Evolutionary conservation across 83 land plant genomes (phyloP), one percentile per base, ranked within the genome.

Genomic region (Picea abies): DNA sequence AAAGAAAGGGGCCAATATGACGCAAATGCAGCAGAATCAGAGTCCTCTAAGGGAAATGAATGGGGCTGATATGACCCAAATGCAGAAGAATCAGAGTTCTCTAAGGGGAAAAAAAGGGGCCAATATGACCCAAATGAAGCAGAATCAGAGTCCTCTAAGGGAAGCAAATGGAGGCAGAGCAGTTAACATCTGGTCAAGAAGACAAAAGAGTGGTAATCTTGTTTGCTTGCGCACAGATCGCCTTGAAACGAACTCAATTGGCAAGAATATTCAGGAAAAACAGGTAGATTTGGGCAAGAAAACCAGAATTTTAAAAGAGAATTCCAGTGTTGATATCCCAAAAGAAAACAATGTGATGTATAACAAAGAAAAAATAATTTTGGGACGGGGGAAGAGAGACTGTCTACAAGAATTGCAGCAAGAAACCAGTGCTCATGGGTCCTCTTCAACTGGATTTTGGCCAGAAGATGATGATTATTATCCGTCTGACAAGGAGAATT

Each of bases 101-200:
- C 60, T 56, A 56, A 73, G 66, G 79, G 68, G 5, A 22, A 4
- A 63, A 47, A 11, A 4, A 22, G 77, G 67, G 44, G 52, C 41
- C 35, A 67, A 37, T 63, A 22, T 81, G 29, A 23, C 29, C 78
- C 7, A 61, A 76, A 52, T 19, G 47, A 65, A 47, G 58, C 66
- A 83, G 52, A 71, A 86, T 78, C 47, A 80, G 37, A 83, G 17
- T n/a, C 22, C 61, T 69, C 23, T 37, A 25, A 76, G 72, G 22
- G 63, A 66, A 66, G 37, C 11, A 19, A 62, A 76, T 44, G 35
- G 25, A 77, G 52, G 60, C 22, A 82, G 0, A 37, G 15, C n/a
- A 26, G 77, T 58, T 16, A 84, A 80, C 84, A 65, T 91, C 66
- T 87, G 91, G 90, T 89, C 90, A 73, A 80, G 90, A 82, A 87